phyloP scores from a whole-genome alignment of 208 protist species.

The Trichomonas vaginalis region DNA sequence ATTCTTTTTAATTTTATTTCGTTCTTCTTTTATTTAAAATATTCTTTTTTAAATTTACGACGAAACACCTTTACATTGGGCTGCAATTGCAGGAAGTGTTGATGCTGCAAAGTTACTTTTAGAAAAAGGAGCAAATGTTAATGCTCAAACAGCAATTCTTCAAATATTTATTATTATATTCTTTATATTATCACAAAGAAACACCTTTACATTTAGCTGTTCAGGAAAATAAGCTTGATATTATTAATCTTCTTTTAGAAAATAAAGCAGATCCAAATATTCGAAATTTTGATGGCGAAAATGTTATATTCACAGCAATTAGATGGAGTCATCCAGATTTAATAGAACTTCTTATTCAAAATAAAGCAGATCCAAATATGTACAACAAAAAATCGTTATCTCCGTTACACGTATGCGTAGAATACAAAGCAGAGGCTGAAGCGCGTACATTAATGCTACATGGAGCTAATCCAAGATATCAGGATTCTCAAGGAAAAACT shows the following conservation, averaged over 20 bases:
- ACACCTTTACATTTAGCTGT: not conserved
- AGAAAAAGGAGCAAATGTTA: not conserved
- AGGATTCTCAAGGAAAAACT: not conserved
- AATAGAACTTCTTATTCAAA: not conserved
- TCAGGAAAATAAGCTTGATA: not conserved
- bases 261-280: conserved; percentile 13
- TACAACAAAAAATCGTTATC: not conserved
- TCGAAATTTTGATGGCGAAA: not conserved
- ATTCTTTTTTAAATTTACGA: not conserved
- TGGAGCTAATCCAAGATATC: not conserved
- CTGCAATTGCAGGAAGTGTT: not conserved
- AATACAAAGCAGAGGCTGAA: not conserved
- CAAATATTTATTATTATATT: not conserved
- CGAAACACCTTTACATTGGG: conserved; percentile 12
- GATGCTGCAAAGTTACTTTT: conserved; percentile 1
- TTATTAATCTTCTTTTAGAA: not conserved
- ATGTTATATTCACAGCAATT: not conserved
- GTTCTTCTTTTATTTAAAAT: not conserved
- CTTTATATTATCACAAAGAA: not conserved
- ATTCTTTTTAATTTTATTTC: not conserved
- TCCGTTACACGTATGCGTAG: not conserved
- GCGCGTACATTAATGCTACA: not conserved
- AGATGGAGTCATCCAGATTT: not conserved
- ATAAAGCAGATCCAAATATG: not conserved
- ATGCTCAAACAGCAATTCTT: not conserved